phyloP scores from a whole-genome alignment of 2,329 filamentous ascomycete genomes.

The Dothideomycetidae sp. region DNA sequence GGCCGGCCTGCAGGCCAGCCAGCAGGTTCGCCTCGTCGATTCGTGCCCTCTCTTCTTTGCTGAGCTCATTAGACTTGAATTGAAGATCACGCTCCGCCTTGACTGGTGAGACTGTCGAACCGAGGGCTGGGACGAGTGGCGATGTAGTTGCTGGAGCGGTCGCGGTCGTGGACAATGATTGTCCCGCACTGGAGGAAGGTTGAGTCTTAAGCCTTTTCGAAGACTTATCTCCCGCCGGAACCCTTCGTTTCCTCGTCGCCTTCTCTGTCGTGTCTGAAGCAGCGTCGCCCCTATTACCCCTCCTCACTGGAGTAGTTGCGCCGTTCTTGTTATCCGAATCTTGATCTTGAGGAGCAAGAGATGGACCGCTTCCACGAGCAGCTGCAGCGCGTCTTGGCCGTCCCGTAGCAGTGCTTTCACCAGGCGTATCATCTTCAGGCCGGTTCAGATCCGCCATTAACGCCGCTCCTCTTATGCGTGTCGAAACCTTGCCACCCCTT shows the following conservation, averaged over 20 bases:
- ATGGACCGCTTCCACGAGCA: constrained; percentile 49
- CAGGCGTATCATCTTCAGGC: constrained; percentile 25
- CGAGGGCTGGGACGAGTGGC: constrained; percentile 12
- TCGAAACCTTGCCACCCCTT: constrained; percentile 37
- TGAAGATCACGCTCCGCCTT: constrained; percentile 22
- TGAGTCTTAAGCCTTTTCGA: constrained; percentile 11
- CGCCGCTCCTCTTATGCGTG: constrained; percentile 34
- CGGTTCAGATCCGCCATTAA: constrained; percentile 50
- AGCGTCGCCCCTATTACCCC: constrained; percentile 17
- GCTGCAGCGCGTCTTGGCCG: constrained; percentile 42
- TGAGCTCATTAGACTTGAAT: constrained; percentile 13
- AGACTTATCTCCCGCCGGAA: constrained; percentile 20
- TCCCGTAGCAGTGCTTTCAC: constrained; percentile 32
- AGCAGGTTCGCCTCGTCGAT: constrained; percentile 23
- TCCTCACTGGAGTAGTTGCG: constrained; percentile 37
- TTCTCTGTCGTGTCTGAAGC: constrained; percentile 19
- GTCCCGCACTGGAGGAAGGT: constrained; percentile 12
- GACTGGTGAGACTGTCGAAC: constrained; percentile 21
- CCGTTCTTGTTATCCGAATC: constrained; percentile 49
- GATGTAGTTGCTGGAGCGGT: constrained; percentile 1
- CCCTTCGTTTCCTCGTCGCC: constrained; percentile 18
- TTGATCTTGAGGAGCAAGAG: constrained; percentile 30
- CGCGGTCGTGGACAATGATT: constrained; percentile 25
- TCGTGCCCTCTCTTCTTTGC: constrained; percentile 20
- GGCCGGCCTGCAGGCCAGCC: constrained; percentile 17